Conservation (phyloP, 805 yeast species). For the Saturnispora quitensis region DNA sequence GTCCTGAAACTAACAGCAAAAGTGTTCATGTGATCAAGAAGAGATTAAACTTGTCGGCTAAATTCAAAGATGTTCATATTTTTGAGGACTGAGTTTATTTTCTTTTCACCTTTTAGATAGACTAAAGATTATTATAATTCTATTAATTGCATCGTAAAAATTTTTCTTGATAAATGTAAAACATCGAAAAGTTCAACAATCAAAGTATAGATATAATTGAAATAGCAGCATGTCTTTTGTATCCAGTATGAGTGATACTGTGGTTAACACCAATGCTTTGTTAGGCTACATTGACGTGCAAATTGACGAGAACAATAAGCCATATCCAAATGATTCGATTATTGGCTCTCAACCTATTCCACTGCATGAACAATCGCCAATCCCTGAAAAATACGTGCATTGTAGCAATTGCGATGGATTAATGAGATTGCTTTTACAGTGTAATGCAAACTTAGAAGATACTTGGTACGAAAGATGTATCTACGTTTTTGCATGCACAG, state of each 20-base stretch:
- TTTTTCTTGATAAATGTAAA: too few relatives aligned
- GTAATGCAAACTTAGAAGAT: conserved; percentile 68
- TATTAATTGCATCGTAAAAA: not conserved
- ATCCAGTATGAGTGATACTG: conserved; percentile 13
- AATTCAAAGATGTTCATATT: not conserved
- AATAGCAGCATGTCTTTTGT: conserved; percentile 9
- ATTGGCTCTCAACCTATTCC: conserved; percentile 76
- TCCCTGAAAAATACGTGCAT: conserved; percentile 39
- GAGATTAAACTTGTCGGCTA: not conserved
- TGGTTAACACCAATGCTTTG: conserved; percentile 30
- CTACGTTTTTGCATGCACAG: conserved; percentile 69
- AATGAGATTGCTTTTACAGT: conserved; percentile 67
- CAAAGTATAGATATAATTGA: not conserved
- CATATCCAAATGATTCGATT: conserved; percentile 56
- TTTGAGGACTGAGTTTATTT: not conserved
- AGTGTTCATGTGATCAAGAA: not conserved
- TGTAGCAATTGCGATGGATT: conserved; percentile 60
- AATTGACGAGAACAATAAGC: conserved; percentile 38
- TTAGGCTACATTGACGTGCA: conserved; percentile 61
- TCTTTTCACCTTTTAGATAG: not conserved
- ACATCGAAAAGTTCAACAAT: not conserved
- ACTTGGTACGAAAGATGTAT: conserved; percentile 70
- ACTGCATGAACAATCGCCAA: conserved; percentile 53
- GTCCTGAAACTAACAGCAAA: not conserved
- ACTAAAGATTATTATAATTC: not conserved